phyloP scores from a whole-genome alignment of 1,284 basidiomycete genomes.

The Ganoderma sp. region DNA sequence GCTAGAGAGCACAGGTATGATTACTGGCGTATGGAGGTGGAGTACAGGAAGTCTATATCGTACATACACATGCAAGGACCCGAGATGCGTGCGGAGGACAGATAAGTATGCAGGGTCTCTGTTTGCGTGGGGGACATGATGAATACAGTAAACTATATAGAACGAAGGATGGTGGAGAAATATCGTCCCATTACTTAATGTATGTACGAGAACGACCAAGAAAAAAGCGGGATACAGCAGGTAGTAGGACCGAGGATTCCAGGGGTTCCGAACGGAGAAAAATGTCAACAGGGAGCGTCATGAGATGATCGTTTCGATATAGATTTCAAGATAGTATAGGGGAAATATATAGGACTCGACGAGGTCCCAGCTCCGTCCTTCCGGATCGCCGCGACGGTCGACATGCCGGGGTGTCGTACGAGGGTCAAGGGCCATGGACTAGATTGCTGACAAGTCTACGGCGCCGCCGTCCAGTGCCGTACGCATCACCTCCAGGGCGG shows the following conservation, averaged over 20 bases:
- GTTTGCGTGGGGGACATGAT: neutral
- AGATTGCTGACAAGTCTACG: conserved; percentile 16
- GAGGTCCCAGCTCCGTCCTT: neutral
- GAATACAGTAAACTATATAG: conserved; percentile 9
- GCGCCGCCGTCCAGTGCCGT: conserved; percentile 40
- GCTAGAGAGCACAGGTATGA: neutral
- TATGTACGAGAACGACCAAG: neutral
- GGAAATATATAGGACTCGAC: neutral
- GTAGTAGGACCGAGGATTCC: neutral
- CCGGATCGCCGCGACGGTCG: neutral
- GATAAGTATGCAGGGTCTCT: conserved; percentile 7
- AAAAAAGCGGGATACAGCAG: conserved; percentile 5
- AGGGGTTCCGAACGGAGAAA: neutral
- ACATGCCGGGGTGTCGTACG: neutral
- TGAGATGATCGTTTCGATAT: conserved; percentile 8
- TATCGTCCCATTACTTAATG: conserved; percentile 11
- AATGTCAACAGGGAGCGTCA: neutral
- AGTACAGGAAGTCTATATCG: conserved; percentile 8
- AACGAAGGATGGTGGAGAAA: neutral
- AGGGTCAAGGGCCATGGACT: neutral
- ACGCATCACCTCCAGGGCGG: conserved; percentile 66
- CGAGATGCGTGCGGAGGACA: neutral
- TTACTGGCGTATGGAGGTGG: neutral
- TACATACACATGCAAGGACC: conserved; percentile 4
- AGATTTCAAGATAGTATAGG: conserved; percentile 5